A percentile compares a stretch with the other conserved stretches of the same genome.
Conservation (phyloP, 805 yeast genomes). For the Kodamaea sagamina region DNA sequence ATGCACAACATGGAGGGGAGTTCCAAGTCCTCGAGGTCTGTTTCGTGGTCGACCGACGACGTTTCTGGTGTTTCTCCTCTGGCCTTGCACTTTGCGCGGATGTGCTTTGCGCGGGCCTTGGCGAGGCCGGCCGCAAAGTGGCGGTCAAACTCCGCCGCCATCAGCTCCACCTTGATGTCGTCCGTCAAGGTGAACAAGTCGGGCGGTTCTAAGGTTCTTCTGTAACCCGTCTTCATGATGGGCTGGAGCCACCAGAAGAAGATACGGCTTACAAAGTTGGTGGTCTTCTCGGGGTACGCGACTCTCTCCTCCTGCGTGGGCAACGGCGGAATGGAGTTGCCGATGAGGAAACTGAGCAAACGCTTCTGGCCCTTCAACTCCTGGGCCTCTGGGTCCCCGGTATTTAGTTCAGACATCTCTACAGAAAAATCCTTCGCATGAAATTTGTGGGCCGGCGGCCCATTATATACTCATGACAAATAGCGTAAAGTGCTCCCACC, state of each 20-base stretch:
- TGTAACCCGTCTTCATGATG: conserved; percentile 64
- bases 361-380: conserved; percentile 29
- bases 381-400: conserved; percentile 19
- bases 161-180: conserved; percentile 30
- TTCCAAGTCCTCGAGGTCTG: conserved; percentile 21
- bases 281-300: conserved; percentile 43
- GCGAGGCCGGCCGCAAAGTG: conserved; percentile 17
- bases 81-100: conserved; percentile 27
- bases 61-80: conserved; percentile 20
- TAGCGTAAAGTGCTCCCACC: too few relatives aligned
- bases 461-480: too few relatives aligned
- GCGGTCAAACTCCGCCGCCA: conserved; percentile 30
- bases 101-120: conserved; percentile 20
- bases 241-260: conserved; percentile 74
- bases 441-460: too few relatives aligned
- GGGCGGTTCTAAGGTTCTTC: conserved; percentile 64
- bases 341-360: conserved; percentile 34
- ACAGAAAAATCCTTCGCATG: not conserved
- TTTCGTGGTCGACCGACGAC: conserved; percentile 22
- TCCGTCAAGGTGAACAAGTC: conserved; percentile 50
- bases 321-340: conserved; percentile 47
- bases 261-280: conserved; percentile 41
- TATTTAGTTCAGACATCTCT: too few relatives aligned
- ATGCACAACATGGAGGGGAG: conserved; percentile 9
- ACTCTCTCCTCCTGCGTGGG: conserved; percentile 54